Conservation (phyloP, 768 basidiomycete genomes). For the Myochromella boudieri region DNA sequence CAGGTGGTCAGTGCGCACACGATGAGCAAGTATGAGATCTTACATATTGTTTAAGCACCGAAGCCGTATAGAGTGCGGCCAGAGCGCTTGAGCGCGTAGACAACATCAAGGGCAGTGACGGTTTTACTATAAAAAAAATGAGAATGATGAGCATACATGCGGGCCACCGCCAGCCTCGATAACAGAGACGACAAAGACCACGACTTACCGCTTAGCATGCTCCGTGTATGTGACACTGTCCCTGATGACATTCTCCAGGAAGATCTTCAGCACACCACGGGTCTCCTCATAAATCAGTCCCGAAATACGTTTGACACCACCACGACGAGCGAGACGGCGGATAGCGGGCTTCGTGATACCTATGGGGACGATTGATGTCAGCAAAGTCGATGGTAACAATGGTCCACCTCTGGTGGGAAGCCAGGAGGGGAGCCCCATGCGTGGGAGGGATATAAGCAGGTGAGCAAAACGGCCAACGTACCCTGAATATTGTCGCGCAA, state of each 20-base stretch:
- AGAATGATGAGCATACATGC: not conserved
- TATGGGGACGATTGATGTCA: conserved; percentile 13
- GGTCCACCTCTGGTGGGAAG: too few species aligned
- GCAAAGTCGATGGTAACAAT: not conserved
- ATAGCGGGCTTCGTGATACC: conserved; percentile 82
- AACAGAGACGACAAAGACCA: not conserved
- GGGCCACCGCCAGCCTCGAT: not conserved
- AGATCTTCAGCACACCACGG: conserved; percentile 88
- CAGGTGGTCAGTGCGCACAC: not conserved
- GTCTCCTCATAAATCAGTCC: conserved; percentile 91
- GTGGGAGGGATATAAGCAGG: too few species aligned
- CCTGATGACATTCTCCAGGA: conserved; percentile 84
- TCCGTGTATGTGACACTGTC: conserved; percentile 94
- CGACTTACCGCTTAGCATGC: conserved; percentile 69
- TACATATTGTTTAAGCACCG: conserved; percentile 47
- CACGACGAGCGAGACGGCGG: conserved; percentile 87
- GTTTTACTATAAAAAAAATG: conserved; percentile 42
- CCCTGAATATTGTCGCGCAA: conserved; percentile 74
- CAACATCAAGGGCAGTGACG: conserved; percentile 83
- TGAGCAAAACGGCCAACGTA: conserved; percentile 22
- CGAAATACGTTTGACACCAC: conserved; percentile 90
- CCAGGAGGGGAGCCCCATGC: too few species aligned
- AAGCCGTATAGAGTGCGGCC: conserved; percentile 81
- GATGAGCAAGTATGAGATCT: not conserved
- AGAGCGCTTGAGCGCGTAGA: conserved; percentile 72